Evolutionary conservation across 108 stramenopile genomes (phyloP), one percentile per base, ranked within the genome.

Genomic region (Stephanodiscus triporus): DNA sequence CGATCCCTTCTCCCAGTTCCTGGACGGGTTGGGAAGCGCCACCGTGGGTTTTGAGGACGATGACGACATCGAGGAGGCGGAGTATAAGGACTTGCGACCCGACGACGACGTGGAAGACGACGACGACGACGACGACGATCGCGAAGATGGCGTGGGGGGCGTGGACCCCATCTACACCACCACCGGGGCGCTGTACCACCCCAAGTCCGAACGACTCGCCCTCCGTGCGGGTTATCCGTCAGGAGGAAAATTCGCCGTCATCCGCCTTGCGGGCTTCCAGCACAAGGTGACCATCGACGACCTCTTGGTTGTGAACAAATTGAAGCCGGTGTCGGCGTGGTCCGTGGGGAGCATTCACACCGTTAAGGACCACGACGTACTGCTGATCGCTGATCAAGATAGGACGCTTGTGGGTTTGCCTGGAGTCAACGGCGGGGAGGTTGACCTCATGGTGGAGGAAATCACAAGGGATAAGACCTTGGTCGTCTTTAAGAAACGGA

Each of bases 381-480:
- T 97, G 47, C 62, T 97, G 26, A 76, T 92, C 37, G 91, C 88
- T 9, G 78, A 87, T 34, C 65, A 84, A 37, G 77, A 89, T 32
- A 42, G 64, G 22, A 97, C 96, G 8, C 72, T 89, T 55, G 93
- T 95, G 36, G 96, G 96, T 11, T 74, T 93, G 70, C 96, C 96
- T 0, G 76, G 76, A 23, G 91, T 95, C 13, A 34, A 27, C 14
- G 91, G 91, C 8, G 92, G 86, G 22, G 82, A 86, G 66, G 93
- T 97, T 0, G 88, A 90, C 80, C 84, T 92, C 51, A 86, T 90
- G 87, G 90, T 95, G 64, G 93, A 97, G 72, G 96, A 97, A 77
- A 94, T 93, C 64, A 95, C 94, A 13, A 75, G 81, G 51, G 96
- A 97, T 75, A 87, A 81, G 53, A 94, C 89, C 4, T 83, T 95